Evolutionary conservation across 2,329 filamentous ascomycete species (phyloP), one percentile per base, ranked within the genome.

Genomic region (Ophiobolus disseminans): DNA sequence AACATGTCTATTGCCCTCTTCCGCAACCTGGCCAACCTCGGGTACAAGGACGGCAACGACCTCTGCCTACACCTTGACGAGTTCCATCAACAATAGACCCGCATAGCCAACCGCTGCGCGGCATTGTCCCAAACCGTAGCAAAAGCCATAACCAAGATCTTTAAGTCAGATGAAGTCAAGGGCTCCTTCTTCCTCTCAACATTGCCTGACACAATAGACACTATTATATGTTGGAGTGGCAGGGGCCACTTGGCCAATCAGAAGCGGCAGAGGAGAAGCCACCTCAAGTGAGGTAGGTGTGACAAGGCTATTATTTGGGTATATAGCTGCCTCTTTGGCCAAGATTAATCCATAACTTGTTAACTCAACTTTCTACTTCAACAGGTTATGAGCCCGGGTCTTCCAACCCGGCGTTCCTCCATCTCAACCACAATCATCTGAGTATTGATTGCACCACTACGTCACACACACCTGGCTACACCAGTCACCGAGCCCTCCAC

Each of bases 161-260:
- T 55, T 36, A 26, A 45, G n/a, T 44, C 31, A 8, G 40, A 55
- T 38, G 32, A 55, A 17, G 43, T 51, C n/a, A 55, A 55, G 23
- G 47, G 43, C n/a, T 50, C 25, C 2, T 54, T 54, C 44, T 55
- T 55, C 36, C 40, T 55, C 16, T 28, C 43, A n/a, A 55, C 48
- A 5, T 21, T 55, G 17, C 47, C 35, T 17, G 43, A 48, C 22
- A 50, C 43, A 8, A 54, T 54, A 28, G n/a, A n/a, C n/a, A n/a
- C n/a, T n/a, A n/a, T n/a, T n/a, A n/a, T n/a, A n/a, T n/a, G n/a
- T n/a, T n/a, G n/a, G n/a, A n/a, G n/a, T n/a, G n/a, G n/a, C n/a
- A n/a, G n/a, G n/a, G n/a, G n/a, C n/a, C n/a, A n/a, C n/a, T n/a
- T n/a, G n/a, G n/a, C n/a, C n/a, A n/a, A n/a, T n/a, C n/a, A n/a